Base-by-base conservation (phyloP, 2,329 filamentous ascomycete species). In the Geoglossum cookeanum region DNA sequence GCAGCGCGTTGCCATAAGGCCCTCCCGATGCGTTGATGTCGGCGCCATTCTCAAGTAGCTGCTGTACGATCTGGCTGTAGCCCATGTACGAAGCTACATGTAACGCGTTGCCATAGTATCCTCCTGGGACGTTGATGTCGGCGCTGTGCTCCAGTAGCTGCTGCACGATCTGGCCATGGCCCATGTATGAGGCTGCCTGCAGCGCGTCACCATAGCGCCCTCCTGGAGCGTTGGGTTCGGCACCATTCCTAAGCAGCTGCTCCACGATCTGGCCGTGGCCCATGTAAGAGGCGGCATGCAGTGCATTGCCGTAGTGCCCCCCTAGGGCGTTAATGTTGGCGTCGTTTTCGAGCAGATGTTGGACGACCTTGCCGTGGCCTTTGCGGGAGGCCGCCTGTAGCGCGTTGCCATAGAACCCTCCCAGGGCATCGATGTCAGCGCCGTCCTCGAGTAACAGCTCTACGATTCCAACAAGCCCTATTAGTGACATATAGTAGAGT, bases 381-480 rank as follows among this genome's bases (percentile, higher is more conserved):
- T 27, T 6, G 22, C 15, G 6, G 13, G 11, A 32, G 17, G 33
- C 49, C 22, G 52, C 17, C 52, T 13, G 15, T 7, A 37, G 30
- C 17, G 27, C 52, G 37, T 55, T 58, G 29, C 59, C 59, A 37
- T 59, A 58, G 4, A 35, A 39, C 27, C 58, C 55, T 15, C 59
- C 55, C 27, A 52, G 60, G 4, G 53, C 58, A 42, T 62, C 30
- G 30, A 62, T 32, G 44, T 55, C 52, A 2, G 32, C 52, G 5
- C 37, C 37, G 13, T 8, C 3, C 7, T 35, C 30, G 32, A 55
- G 52, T 8, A 55, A 15, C 8, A 55, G 52, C 15, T 35, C 27
- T 1, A 55, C 52, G 37, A 52, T 2, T 42, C n/a, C 39, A 42
- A 15, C 39, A 1, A 42, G 13, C 4, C 39, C 39, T 4, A 15